Percentiles rank a stretch among this genome's conserved stretches.
phyloP scores from a whole-genome alignment of 768 basidiomycete genomes.

The Pleurotus pulmonarius region DNA sequence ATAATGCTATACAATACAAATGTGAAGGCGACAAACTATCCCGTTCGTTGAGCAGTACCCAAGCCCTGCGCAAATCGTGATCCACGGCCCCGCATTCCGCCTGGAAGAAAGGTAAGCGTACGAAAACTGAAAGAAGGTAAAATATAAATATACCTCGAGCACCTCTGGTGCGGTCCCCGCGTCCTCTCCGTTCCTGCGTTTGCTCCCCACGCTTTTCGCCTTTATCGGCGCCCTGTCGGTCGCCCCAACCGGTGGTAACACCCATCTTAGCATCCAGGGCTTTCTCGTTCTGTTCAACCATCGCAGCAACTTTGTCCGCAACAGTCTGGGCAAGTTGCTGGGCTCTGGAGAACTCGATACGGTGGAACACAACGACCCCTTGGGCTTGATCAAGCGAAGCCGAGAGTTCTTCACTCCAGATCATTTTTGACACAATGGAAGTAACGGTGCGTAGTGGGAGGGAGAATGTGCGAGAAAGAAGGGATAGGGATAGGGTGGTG shows the following conservation, averaged over 20 bases:
- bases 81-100: constrained; percentile 65
- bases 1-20: constrained; percentile 10
- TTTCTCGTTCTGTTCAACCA: constrained; percentile 95
- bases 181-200: constrained; percentile 71
- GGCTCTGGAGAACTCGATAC: constrained; percentile 80
- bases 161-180: constrained; percentile 66
- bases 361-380: constrained; percentile 90
- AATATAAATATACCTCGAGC: constrained; percentile 44
- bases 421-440: constrained; percentile 96
- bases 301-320: constrained; percentile 78
- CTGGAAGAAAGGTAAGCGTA: constrained; percentile 25
- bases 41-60: constrained; percentile 51
- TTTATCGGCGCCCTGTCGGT: constrained; percentile 65
- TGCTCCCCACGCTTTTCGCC: constrained; percentile 81
- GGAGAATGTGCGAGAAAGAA: constrained; percentile 86
- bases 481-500: constrained; percentile 81
- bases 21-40: constrained; percentile 14
- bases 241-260: constrained; percentile 57
- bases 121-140: not conserved
- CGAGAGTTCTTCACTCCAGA: constrained; percentile 93
- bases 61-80: constrained; percentile 81
- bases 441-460: constrained; percentile 78
- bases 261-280: constrained; percentile 82
- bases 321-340: constrained; percentile 90
- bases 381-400: constrained; percentile 92